Evolutionary conservation across 768 basidiomycete species (phyloP), one percentile per base, ranked within the genome.

Genomic region (Kwoniella dendrophila): DNA sequence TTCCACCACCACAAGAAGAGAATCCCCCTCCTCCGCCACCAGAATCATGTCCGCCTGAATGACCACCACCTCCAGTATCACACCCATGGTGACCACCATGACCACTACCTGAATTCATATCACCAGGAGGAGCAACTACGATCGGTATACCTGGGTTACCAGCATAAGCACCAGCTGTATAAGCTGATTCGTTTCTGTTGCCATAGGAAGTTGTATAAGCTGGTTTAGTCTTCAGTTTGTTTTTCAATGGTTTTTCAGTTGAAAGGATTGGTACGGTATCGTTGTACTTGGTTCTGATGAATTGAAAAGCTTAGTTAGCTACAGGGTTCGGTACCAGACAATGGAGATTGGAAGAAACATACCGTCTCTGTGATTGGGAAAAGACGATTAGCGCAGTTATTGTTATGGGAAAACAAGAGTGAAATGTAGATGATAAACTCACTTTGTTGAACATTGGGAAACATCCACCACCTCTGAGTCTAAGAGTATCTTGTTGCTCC

Each of bases 381-480:
- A n/a, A n/a, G n/a, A n/a, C n/a, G n/a, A n/a, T n/a, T n/a, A n/a
- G n/a, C n/a, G n/a, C n/a, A n/a, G n/a, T n/a, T n/a, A n/a, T n/a
- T n/a, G n/a, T n/a, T n/a, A n/a, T n/a, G n/a, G n/a, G n/a, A n/a
- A n/a, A n/a, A n/a, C n/a, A n/a, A n/a, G n/a, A n/a, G n/a, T n/a
- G 16, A 36, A 36, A 8, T 36, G 18, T 20, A 43, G 41, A 20
- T 43, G 6, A 20, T 8, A 5, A 0, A 51, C 49, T 51, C n/a
- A 51, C 49, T 34, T 32, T 51, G 20, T n/a, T 20, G 26, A 51
- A 26, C 32, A 22, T 18, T n/a, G n/a, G 30, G 49, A 32, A 51
- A 32, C 27, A 51, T 11, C 49, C 49, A 36, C 49, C 49, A 51
- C 49, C 49, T 34, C 49, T 14, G n/a, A 51, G 32, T 51, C 49